Percentiles rank a stretch among this genome's conserved stretches.
These are phyloP conservation scores for Leonotis leonurus DNA, from an alignment of 257 asterid genomes.

Conservation along the genomic window DNA sequence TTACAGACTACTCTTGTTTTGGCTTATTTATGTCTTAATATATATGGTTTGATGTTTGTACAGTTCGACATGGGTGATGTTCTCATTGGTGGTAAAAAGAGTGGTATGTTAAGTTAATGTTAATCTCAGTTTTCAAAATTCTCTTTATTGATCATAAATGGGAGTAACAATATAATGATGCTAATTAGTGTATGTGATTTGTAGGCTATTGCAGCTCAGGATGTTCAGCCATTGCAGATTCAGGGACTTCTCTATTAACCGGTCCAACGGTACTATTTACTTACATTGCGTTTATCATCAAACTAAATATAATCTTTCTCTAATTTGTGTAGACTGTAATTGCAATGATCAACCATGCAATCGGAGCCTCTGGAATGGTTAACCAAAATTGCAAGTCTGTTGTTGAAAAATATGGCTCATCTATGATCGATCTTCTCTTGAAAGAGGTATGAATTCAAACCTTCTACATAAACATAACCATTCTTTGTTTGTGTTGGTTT, in stretches of 20 bases:
- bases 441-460: constrained; percentile 34
- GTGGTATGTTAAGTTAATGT: no score
- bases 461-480: not conserved
- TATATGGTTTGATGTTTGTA: no score
- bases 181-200: not conserved
- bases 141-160: not conserved
- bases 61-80: constrained; percentile 97
- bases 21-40: not conserved
- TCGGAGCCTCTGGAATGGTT: constrained; percentile 87
- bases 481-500: not conserved
- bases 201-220: constrained; percentile 66
- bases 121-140: no score
- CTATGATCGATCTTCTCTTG: constrained; percentile 57
- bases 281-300: not conserved
- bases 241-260: constrained; percentile 94
- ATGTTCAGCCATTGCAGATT: constrained; percentile 95
- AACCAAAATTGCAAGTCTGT: constrained; percentile 83
- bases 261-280: constrained; percentile 95
- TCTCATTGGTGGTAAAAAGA: constrained; percentile 59
- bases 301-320: not conserved
- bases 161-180: not conserved
- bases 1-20: not conserved
- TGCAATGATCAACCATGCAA: constrained; percentile 86
- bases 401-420: constrained; percentile 64
- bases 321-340: constrained; percentile 39